phyloP scores from a whole-genome alignment of 2,329 filamentous ascomycete genomes.

The Pestalotiopsis sp. region DNA sequence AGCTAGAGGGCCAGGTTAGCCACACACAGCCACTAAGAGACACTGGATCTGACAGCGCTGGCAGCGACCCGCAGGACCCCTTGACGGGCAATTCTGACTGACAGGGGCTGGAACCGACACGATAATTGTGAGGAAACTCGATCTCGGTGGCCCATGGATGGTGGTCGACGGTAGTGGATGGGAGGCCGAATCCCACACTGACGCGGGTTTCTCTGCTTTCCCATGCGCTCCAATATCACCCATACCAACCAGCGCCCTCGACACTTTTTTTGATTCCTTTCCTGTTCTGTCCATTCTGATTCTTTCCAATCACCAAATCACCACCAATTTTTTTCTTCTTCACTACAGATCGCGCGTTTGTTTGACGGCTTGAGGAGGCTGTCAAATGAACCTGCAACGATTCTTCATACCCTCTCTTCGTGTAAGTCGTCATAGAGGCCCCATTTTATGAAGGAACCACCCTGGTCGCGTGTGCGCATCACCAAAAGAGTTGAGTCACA shows the following conservation, averaged over 20 bases:
- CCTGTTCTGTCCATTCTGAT: background rate
- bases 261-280: background rate
- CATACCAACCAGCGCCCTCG: conserved; percentile 4
- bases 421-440: conserved; percentile 50
- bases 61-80: conserved; percentile 1
- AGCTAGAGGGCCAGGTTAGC: background rate
- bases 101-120: background rate
- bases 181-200: background rate
- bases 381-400: conserved; percentile 99
- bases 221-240: conserved; percentile 1
- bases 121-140: background rate
- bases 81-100: background rate
- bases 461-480: conserved; percentile 4
- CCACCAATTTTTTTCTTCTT: conserved; percentile 15
- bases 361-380: conserved; percentile 78
- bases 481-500: background rate
- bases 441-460: background rate
- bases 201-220: background rate
- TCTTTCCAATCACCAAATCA: conserved; percentile 5
- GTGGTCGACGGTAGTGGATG: background rate
- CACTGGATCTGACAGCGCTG: background rate
- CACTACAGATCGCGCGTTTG: conserved; percentile 71
- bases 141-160: background rate
- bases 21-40: conserved; percentile 1
- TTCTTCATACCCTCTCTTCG: conserved; percentile 60